These are phyloP conservation scores for Porodaedalea pini DNA, from an alignment of 1,284 basidiomycete genomes.

Conservation along the genomic window DNA sequence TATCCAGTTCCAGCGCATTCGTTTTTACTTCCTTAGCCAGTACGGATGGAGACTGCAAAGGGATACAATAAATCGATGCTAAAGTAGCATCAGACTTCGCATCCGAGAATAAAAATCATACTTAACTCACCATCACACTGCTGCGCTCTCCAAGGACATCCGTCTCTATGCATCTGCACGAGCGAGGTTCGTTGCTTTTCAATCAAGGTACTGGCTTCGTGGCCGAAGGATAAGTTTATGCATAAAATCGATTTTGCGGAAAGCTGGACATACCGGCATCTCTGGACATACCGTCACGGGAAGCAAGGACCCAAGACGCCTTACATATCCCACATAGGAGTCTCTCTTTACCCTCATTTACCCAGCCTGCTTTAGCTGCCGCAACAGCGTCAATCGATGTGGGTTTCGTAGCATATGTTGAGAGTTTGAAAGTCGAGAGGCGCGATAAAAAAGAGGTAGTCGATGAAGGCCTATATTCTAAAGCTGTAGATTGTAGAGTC, in stretches of 20 bases:
- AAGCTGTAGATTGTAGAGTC: slow-evolving; percentile 34
- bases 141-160: slow-evolving; percentile 75
- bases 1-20: slow-evolving; percentile 50
- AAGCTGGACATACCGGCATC: slow-evolving; percentile 61
- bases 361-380: slow-evolving; percentile 75
- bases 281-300: slow-evolving; percentile 59
- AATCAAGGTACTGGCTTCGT: slow-evolving; percentile 62
- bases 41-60: slow-evolving; percentile 57
- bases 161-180: slow-evolving; percentile 68
- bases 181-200: slow-evolving; percentile 66
- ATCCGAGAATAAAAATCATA: slow-evolving; percentile 16
- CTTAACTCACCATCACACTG: slow-evolving; percentile 66
- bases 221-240: slow-evolving; percentile 10
- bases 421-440: slow-evolving; percentile 68
- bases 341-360: slow-evolving; percentile 72
- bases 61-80: slow-evolving; percentile 75
- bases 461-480: slow-evolving; percentile 76
- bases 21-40: slow-evolving; percentile 59
- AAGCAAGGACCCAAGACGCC: slow-evolving; percentile 66
- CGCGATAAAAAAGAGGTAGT: slow-evolving; percentile 65
- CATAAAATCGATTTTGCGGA: slow-evolving; percentile 20
- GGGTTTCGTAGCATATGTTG: slow-evolving; percentile 77
- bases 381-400: slow-evolving; percentile 68
- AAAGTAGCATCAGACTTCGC: slow-evolving; percentile 9
- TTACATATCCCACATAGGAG: slow-evolving; percentile 67